Base-by-base conservation (phyloP, 192 early-diverging fungal genomes). In the Entomortierella beljakovae region DNA sequence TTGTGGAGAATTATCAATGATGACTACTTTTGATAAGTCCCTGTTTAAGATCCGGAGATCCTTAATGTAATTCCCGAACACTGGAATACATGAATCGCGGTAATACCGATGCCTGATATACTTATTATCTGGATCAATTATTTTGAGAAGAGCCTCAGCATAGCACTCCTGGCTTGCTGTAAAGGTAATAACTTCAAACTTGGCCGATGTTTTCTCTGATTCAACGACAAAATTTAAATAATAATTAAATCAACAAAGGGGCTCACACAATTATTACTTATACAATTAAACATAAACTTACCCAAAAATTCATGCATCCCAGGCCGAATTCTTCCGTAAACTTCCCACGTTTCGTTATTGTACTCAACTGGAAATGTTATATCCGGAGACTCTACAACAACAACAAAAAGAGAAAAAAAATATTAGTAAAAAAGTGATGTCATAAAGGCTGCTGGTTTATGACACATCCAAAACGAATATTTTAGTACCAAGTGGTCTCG, bases 91-190 rank as follows among this genome's bases (percentile, higher is more conserved):
- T 31, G 87, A 88, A 51, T 92, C 90, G 13, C 92, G 83, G 71
- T 89, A 92, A 61, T 92, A 85, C 43, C 90, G 83, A 83, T 91
- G 90, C 38, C 74, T 83, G 80, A 93, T 88, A 38, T 55, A 85
- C 42, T 82, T 83, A n/a, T 86, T 82, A 16, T 84, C 80, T 0
- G 90, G 90, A 37, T 93, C 91, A 52, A 93, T 84, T 31, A 87
- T 59, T 52, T 90, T 88, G 34, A 90, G 75, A 42, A 91, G 61
- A 18, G 80, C 71, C 60, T 91, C 88, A 3, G 91, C 92, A 49
- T 93, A 93, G n/a, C 87, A 84, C 53, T 91, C 87, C 81, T 91
- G 91, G 52, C 90, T 91, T 4, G 92, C 92, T 5, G 92, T 93
- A 49, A 93, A 93, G 3, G 92, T 81, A 6, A 92, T 90, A 1